Base-by-base conservation (phyloP, 2,329 filamentous ascomycete genomes). In the Pestalotiopsis sp. region DNA sequence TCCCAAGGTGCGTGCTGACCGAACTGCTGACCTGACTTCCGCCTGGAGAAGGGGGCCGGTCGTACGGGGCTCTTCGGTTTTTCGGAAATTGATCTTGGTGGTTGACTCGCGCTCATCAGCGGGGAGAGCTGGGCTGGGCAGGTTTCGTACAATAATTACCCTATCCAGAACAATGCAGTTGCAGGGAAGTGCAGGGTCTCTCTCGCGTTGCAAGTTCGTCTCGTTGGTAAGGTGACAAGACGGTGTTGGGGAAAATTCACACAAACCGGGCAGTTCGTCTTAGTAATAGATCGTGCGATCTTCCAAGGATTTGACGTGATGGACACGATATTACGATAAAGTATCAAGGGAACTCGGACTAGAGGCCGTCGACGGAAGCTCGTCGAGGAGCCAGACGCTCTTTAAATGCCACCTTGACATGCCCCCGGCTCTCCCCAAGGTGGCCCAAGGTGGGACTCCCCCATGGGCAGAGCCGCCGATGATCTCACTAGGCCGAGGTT, bases 401-500 rank as follows among this genome's bases (percentile, higher is more conserved):
- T 60, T 66, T 66, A 59, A 66, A 66, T 66, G 64, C 56, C 64
- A 60, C 52, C 57, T 13, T 52, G 45, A 36, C 57, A 7, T 41
- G 31, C 36, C 41, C 64, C 64, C 64, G 56, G 64, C 56, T 36
- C 31, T 66, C 64, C 36, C 23, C 23, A 59, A 23, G 23, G 20
- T n/a, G 14, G 41, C n/a, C 17, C 14, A 63, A 20, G 38, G 62
- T 39, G 60, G 60, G 60, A 36, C 62, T 23, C 45, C 45, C 52
- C 52, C 52, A 62, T 62, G 59, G 59, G 59, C 59, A 49, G 23
- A 41, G 23, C 56, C 64, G 39, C 31, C 64, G 57, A 60, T 59
- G 52, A 66, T 61, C 64, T 66, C 64, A 66, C 56, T 38, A 66
- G 56, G 39, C 64, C 52, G 64, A 66, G 64, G 64, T 66, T 66